Evolutionary conservation across 2,329 filamentous ascomycete species (phyloP), one percentile per base, ranked within the genome.

Genomic region (Epichloe festucae): DNA sequence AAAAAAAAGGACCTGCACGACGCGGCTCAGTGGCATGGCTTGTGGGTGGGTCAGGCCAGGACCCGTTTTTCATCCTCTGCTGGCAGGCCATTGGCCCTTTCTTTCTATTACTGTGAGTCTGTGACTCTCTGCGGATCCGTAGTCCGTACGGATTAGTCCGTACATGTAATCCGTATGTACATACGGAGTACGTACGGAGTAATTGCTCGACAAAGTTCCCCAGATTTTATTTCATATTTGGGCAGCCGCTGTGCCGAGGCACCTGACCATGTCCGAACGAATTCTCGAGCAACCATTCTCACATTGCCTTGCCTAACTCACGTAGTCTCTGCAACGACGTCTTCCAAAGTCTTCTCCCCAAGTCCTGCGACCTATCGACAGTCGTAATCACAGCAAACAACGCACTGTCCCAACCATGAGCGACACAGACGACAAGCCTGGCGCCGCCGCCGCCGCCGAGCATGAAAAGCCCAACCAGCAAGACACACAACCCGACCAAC

Each of bases 381-480:
- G 45, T 36, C 44, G 15, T 17, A n/a, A 42, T 23, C 36, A 19
- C 15, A 8, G 27, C 10, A 10, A 11, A n/a, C 19, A 21, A 31
- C 21, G 11, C 31, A 15, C 44, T 34, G 14, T 23, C 21, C 46
- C 43, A n/a, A 49, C 39, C 48, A 60, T 70, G 67, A 59, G 62
- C 53, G 65, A 68, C 54, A 57, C 65, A 11, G 60, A 68, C 53
- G 58, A 62, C 5, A 62, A 58, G 23, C 34, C 56, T 23, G 51
- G 53, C 21, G 44, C 46, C 17, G 46, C 55, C 52, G 61, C 56
- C 10, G 55, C 54, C 51, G 52, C 48, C 49, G 49, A 52, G 53
- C 54, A 38, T 55, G 21, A 40, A 52, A 49, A 41, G 12, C 19
- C 27, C 17, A 12, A 21, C 21, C 55, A 31, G n/a, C 46, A 46